Percentiles rank a stretch among this genome's conserved stretches.
These are phyloP conservation scores for Chlorella vulgaris DNA, from an alignment of 139 green algal species.

Conservation along the genomic window DNA sequence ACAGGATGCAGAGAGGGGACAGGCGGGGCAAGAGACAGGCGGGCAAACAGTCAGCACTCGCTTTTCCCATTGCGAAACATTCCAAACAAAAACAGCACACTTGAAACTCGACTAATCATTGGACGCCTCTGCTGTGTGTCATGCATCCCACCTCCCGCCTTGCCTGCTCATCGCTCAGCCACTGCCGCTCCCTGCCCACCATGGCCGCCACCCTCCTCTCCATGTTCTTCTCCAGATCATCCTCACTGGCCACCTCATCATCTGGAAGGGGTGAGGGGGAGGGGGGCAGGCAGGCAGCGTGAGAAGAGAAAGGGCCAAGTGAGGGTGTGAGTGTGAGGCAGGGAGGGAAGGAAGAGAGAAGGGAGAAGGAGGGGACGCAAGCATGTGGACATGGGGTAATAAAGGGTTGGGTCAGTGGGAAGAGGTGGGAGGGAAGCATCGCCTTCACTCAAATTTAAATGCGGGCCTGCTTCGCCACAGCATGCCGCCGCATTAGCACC, in stretches of 20 bases:
- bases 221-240: constrained; percentile 16
- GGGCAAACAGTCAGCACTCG: neutral
- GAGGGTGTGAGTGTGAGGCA: too few species aligned
- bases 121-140: too few species aligned
- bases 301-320: too few species aligned
- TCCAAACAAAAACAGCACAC: too few species aligned
- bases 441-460: neutral
- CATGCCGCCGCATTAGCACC: too few species aligned
- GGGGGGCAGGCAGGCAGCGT: neutral
- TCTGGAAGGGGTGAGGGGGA: neutral
- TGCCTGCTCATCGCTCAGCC: neutral
- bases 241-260: constrained; percentile 16
- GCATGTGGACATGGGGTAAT: too few species aligned
- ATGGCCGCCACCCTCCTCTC: neutral
- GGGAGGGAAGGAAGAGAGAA: too few species aligned
- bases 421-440: neutral
- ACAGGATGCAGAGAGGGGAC: neutral
- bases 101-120: neutral
- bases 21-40: neutral
- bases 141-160: too few species aligned
- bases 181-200: constrained; percentile 3
- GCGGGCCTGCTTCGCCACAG: too few species aligned
- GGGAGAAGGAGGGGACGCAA: too few species aligned
- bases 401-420: neutral
- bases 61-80: too few species aligned